These are phyloP conservation scores for Ostreobium quekettii DNA, from an alignment of 139 green algal genomes.

Conservation along the genomic window DNA sequence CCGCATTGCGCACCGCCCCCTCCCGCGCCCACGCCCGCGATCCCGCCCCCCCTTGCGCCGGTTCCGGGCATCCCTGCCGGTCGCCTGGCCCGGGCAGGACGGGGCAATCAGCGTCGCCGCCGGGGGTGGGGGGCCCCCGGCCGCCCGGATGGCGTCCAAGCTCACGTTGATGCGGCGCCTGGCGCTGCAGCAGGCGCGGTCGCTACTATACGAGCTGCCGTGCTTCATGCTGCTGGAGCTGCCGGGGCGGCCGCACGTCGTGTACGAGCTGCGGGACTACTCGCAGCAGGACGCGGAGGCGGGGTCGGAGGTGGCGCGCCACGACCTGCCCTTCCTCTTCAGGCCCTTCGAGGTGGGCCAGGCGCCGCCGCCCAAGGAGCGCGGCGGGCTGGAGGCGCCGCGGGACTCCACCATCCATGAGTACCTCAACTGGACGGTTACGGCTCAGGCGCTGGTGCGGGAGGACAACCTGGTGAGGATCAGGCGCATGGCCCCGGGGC, in stretches of 20 bases:
- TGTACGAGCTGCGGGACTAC: conserved; percentile 58
- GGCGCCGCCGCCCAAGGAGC: conserved; percentile 30
- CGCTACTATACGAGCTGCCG: conserved; percentile 38
- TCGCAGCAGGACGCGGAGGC: conserved; percentile 9
- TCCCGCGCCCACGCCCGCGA: no score
- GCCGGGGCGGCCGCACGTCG: conserved; percentile 52
- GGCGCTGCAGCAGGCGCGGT: conserved; percentile 23
- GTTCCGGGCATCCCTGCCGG: no score
- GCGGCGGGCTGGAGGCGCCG: conserved; percentile 39
- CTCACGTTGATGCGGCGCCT: no score
- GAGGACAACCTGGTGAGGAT: neutral
- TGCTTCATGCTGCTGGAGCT: conserved; percentile 55
- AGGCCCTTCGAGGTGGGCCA: conserved; percentile 84
- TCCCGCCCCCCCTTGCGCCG: no score
- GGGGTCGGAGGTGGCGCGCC: conserved; percentile 29
- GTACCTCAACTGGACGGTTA: conserved; percentile 92
- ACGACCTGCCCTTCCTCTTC: conserved; percentile 81
- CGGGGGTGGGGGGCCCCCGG: no score
- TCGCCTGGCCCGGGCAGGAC: no score
- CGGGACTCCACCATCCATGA: conserved; percentile 85
- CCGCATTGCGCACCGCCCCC: no score
- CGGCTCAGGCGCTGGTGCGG: conserved; percentile 25
- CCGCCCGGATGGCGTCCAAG: no score
- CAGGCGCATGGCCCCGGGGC: no score
- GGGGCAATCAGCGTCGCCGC: no score